Conservation (phyloP, 169 alveolate genomes). For the Plasmodium fragile region DNA sequence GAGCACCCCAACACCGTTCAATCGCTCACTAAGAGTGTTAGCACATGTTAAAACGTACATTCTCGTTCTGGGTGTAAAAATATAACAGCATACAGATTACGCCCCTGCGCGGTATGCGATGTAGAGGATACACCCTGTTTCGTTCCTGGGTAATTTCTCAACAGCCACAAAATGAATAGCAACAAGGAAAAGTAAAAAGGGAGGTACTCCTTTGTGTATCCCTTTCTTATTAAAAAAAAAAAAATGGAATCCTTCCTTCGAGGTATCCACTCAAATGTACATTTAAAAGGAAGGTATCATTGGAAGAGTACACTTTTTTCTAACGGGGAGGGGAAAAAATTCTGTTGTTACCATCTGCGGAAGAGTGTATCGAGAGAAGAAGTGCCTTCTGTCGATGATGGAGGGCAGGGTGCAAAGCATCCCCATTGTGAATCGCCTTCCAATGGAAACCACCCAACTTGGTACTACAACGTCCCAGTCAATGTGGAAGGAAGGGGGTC, state of each 20-base stretch:
- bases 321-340: neutral
- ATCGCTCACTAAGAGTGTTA: neutral
- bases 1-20: neutral
- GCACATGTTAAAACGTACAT: neutral
- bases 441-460: neutral
- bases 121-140: neutral
- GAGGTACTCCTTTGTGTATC: neutral
- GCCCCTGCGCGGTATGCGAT: neutral
- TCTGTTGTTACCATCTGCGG: neutral
- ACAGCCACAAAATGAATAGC: neutral
- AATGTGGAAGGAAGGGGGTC: neutral
- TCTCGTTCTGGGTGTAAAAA: neutral
- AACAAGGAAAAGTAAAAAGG: neutral
- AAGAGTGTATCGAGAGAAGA: neutral
- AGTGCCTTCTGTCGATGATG: neutral
- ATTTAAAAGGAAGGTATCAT: neutral
- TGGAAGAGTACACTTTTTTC: neutral
- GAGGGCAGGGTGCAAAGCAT: neutral
- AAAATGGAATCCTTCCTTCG: conserved; percentile 20
- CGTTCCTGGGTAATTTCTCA: neutral
- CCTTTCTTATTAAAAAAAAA: neutral
- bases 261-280: conserved; percentile 1
- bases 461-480: neutral
- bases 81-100: neutral
- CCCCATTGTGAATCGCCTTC: neutral